Evolutionary conservation across 768 basidiomycete species (phyloP), one percentile per base, ranked within the genome.

Genomic region (Podaxis sp.): DNA sequence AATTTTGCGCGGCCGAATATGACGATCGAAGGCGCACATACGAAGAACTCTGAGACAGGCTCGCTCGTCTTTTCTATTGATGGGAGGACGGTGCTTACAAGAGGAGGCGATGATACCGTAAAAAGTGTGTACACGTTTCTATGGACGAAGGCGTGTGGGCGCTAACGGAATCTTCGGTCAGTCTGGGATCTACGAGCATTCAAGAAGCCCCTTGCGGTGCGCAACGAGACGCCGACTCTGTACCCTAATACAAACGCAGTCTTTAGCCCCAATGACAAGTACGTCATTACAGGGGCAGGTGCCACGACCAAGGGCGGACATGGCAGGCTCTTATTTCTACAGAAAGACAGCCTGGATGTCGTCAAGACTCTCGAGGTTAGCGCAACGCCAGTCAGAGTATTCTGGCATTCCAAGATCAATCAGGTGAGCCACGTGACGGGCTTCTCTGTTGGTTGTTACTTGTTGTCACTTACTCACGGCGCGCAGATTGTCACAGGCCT

Each of bases 391-490:
- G 92, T 99, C 61, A 91, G 89, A 70, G 92, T 98, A 2, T 76
- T 83, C 27, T 99, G 97, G 97, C 97, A 98, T 77, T 86, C 93
- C 5, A 93, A 92, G 75, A 98, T 99, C 80, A 99, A 99, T 79
- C 94, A 97, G 83, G 93, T 91, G 65, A 67, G 87, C 71, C 53
- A 49, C 59, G 66, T 67, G 33, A 56, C 66, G 41, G 63, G 56
- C 43, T 49, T 64, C 43, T 7, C 19, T 17, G 15, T 19, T 46
- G 41, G 19, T 43, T 61, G 63, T 63, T 64, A 27, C 27, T 3
- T 66, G 61, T 59, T 51, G 24, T 49, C 55, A 65, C 58, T 66
- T 63, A 64, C 53, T 65, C 27, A 68, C 59, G 53, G 58, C 56
- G 65, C 66, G 51, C 69, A 98, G 91, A 92, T 99, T 69, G 79